A percentile compares a stretch with the other conserved stretches of the same genome.
Evolutionary conservation across 2,329 filamentous ascomycete genomes (phyloP).

Genomic region (Cercospora sp.): DNA sequence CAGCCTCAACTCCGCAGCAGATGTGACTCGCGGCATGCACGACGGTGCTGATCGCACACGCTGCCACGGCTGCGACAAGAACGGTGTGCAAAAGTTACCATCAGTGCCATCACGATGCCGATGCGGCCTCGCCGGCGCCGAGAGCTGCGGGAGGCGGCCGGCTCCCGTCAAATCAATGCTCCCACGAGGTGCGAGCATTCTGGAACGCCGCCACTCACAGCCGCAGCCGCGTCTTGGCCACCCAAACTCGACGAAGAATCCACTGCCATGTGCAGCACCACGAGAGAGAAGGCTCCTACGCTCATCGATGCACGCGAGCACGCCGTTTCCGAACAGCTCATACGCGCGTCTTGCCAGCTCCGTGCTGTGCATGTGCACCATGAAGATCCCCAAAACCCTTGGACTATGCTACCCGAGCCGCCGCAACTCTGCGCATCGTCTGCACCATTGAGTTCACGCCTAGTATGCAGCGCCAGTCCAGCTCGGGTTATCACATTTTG

Average conservation of each 20-base stretch:
- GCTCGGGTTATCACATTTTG: neutral
- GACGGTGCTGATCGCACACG: neutral
- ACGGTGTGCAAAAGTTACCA: slow-evolving; percentile 1
- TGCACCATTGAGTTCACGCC: neutral
- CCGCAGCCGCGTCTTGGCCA: neutral
- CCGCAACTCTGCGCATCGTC: neutral
- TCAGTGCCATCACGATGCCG: neutral
- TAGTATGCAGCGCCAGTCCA: slow-evolving; percentile 3
- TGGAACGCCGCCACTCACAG: neutral
- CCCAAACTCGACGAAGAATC: neutral
- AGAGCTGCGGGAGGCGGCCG: neutral
- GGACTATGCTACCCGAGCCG: neutral
- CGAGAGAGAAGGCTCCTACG: neutral
- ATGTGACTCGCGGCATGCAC: neutral
- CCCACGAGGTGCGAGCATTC: neutral
- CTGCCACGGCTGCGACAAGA: neutral
- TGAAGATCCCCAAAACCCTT: neutral
- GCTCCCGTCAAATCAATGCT: neutral
- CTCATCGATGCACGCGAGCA: neutral
- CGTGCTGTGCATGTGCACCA: neutral
- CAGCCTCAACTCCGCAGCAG: neutral
- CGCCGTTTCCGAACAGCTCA: neutral
- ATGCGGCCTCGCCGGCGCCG: neutral
- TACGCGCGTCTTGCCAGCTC: neutral
- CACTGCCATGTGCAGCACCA: neutral